Evolutionary conservation across 2,329 filamentous ascomycete genomes (phyloP).

Genomic region (Penicillium italicum): DNA sequence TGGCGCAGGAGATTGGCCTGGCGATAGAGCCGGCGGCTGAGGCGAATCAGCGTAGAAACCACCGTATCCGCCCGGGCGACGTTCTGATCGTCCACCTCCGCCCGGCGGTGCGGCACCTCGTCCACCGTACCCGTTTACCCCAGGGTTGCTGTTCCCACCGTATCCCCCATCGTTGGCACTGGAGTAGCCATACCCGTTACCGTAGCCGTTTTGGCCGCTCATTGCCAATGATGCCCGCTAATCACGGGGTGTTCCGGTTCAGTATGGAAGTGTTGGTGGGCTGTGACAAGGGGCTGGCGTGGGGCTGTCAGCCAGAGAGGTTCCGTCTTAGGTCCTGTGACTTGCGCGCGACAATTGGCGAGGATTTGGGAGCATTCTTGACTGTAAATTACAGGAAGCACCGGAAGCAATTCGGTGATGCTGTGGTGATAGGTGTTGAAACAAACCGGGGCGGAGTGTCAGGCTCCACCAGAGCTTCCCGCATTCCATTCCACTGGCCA

Average conservation of each 20-base stretch:
- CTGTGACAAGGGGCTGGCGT: conserved; percentile 17
- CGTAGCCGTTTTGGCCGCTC: conserved; percentile 36
- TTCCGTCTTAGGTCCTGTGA: conserved; percentile 14
- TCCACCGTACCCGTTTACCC: conserved; percentile 33
- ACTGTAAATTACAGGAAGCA: not conserved
- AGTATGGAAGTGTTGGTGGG: conserved; percentile 8
- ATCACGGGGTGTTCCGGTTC: conserved; percentile 7
- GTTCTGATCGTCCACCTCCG: conserved; percentile 29
- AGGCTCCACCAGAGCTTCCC: conserved; percentile 26
- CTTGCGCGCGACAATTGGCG: conserved; percentile 18
- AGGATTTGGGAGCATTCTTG: conserved; percentile 27
- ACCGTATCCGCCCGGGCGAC: conserved; percentile 44
- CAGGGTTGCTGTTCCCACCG: conserved; percentile 29
- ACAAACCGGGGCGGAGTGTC: conserved; percentile 9
- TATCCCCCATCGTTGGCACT: conserved; percentile 34
- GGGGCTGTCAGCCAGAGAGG: conserved; percentile 7
- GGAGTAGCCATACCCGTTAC: conserved; percentile 40
- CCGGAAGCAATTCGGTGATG: conserved; percentile 1
- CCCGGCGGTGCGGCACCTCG: conserved; percentile 18
- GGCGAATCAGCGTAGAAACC: conserved; percentile 39
- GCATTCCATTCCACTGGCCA: conserved; percentile 16
- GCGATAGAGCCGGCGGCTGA: conserved; percentile 26
- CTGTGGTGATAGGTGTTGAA: conserved; percentile 5
- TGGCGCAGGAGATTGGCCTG: conserved; percentile 28
- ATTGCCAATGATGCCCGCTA: conserved; percentile 25